phyloP scores from a whole-genome alignment of 78 protist genomes.

The Protostelium mycophagum region DNA sequence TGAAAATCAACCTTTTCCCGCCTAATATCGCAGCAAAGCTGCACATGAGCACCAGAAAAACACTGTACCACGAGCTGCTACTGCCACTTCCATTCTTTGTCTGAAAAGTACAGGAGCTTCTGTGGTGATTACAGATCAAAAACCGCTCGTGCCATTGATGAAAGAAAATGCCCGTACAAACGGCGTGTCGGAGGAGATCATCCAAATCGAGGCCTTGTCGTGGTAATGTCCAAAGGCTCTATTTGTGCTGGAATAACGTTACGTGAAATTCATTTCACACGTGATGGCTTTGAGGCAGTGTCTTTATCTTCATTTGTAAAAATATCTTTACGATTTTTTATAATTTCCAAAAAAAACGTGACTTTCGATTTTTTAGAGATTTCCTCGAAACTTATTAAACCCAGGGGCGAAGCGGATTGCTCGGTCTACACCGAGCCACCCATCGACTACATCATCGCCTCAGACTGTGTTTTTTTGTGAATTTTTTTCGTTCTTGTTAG shows the following conservation, averaged over 20 bases:
- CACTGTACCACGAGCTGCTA: no score
- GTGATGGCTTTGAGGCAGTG: no score
- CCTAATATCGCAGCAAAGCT: no score
- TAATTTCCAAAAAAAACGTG: not conserved
- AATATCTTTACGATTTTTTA: no score
- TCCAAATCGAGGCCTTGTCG: not conserved
- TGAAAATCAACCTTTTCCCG: no score
- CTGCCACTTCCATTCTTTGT: no score
- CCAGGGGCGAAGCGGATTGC: not conserved
- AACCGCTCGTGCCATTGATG: not conserved
- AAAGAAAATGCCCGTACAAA: not conserved
- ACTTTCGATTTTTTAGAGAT: no score
- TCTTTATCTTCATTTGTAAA: no score
- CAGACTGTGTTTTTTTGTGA: not conserved
- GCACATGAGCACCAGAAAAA: no score
- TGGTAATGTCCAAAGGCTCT: no score
- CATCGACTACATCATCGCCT: not conserved
- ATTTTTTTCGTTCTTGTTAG: not conserved
- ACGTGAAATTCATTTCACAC: no score
- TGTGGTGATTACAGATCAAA: not conserved
- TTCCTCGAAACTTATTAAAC: not conserved
- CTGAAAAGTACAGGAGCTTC: not conserved
- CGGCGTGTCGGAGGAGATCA: not conserved
- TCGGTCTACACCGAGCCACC: not conserved
- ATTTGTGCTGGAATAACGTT: no score